Evolutionary conservation across 108 stramenopile species (phyloP).

Genomic region (Pseudonitzschia delicatissima): DNA sequence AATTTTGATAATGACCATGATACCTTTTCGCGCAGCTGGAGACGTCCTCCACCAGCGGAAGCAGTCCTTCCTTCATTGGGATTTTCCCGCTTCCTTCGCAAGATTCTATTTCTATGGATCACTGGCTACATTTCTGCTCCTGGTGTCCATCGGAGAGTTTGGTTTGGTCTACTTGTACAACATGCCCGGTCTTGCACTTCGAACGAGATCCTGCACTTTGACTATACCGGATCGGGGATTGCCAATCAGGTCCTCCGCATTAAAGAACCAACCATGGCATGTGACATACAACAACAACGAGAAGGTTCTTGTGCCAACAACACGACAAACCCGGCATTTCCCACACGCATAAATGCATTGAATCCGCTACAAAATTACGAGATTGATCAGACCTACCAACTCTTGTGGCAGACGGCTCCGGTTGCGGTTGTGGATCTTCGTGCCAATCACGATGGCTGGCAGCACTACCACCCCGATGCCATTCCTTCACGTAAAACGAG

Average conservation of each 20-base stretch:
- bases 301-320: background rate
- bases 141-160: background rate
- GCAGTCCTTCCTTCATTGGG: constrained; percentile 8
- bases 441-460: constrained; percentile 33
- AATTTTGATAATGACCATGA: too few relatives aligned
- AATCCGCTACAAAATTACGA: background rate
- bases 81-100: constrained; percentile 1
- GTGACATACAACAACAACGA: background rate
- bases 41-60: too few relatives aligned
- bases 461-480: constrained; percentile 26
- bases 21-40: too few relatives aligned
- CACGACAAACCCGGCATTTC: background rate
- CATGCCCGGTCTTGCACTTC: constrained; percentile 37
- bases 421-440: constrained; percentile 47
- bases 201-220: constrained; percentile 31
- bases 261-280: constrained; percentile 1
- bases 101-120: background rate
- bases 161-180: constrained; percentile 28
- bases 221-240: constrained; percentile 27
- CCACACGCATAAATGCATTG: background rate
- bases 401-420: constrained; percentile 13
- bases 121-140: background rate
- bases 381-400: background rate
- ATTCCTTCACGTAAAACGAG: constrained; percentile 19
- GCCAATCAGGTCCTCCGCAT: background rate